Evolutionary conservation across 1,284 basidiomycete species (phyloP).

Genomic region (Cutaneotrichosporon cutaneum): DNA sequence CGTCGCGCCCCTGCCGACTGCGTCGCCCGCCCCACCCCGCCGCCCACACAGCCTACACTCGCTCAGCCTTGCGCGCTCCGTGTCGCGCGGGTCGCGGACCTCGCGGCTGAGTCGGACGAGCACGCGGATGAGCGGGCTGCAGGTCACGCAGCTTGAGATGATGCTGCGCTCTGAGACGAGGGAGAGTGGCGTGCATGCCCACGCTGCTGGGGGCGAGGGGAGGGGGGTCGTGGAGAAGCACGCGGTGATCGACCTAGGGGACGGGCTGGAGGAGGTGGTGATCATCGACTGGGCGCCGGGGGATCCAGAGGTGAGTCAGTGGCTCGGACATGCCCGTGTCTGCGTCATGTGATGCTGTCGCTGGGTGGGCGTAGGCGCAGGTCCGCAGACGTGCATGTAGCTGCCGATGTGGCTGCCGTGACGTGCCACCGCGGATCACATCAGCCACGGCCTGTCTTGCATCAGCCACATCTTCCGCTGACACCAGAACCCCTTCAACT

Average conservation of each 20-base stretch:
- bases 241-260: constrained; percentile 14
- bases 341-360: neutral
- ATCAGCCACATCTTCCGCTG: neutral
- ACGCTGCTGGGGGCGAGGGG: neutral
- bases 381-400: no score
- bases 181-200: constrained; percentile 9
- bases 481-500: constrained; percentile 46
- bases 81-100: neutral
- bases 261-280: constrained; percentile 36
- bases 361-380: no score
- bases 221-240: constrained; percentile 19
- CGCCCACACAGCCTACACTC: neutral
- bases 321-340: neutral
- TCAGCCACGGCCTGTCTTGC: neutral
- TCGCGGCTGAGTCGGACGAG: neutral
- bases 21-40: neutral
- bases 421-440: no score
- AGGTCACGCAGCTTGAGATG: constrained; percentile 14
- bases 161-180: constrained; percentile 13
- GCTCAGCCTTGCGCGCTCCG: neutral
- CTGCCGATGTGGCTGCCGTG: no score
- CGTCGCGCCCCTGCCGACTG: neutral
- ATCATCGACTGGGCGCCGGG: constrained; percentile 40
- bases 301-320: constrained; percentile 45
- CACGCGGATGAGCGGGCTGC: neutral